Evolutionary conservation across 2,329 filamentous ascomycete species (phyloP).

Genomic region (Monilinia aucupariae): DNA sequence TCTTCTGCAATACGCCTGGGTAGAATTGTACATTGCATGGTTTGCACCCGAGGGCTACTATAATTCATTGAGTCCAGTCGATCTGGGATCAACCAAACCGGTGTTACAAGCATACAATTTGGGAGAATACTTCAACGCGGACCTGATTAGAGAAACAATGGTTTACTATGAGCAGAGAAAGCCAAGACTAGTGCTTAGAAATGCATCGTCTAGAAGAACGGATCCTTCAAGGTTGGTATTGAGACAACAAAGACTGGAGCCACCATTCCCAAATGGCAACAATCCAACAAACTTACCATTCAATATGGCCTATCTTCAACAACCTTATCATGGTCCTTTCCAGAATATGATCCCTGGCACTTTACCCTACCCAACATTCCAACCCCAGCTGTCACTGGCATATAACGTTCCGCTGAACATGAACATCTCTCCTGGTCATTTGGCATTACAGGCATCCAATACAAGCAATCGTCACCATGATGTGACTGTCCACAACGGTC

Average conservation of each 20-base stretch:
- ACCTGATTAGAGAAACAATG: neutral
- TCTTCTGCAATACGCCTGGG: neutral
- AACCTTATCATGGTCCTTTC: constrained; percentile 2
- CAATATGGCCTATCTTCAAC: constrained; percentile 1
- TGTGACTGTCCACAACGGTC: neutral
- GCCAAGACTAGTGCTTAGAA: constrained; percentile 10
- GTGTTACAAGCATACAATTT: neutral
- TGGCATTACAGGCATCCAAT: neutral
- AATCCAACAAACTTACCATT: constrained; percentile 5
- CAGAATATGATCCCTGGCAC: neutral
- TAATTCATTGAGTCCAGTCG: neutral
- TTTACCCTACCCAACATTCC: neutral
- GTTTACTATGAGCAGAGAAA: constrained; percentile 16
- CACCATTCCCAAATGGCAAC: neutral
- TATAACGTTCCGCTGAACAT: constrained; percentile 6
- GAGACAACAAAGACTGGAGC: neutral
- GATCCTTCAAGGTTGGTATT: neutral
- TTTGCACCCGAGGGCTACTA: neutral
- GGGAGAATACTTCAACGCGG: neutral
- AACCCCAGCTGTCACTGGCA: neutral
- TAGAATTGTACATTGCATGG: neutral
- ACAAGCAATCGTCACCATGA: neutral
- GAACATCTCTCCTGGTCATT: constrained; percentile 1
- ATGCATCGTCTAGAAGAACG: neutral
- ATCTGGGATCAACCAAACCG: neutral